Evolutionary conservation across 495 filamentous ascomycete species (phyloP).

Genomic region (Penicillium samsonianum): DNA sequence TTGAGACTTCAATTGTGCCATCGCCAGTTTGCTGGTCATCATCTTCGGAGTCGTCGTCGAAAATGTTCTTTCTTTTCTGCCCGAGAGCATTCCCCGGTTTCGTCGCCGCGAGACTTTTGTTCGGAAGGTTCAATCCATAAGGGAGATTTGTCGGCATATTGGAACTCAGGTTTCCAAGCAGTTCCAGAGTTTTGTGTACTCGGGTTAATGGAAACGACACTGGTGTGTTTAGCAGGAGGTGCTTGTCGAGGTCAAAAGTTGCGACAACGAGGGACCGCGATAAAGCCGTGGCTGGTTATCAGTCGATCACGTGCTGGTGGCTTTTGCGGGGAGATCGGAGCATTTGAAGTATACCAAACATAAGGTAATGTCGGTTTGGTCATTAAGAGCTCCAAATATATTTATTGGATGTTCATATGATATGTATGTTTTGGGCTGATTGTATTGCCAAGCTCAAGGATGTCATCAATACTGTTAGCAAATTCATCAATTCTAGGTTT

Average conservation of each 20-base stretch:
- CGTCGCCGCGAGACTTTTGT: slow-evolving; percentile 36
- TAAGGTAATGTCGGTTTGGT: not conserved
- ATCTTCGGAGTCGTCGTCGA: slow-evolving; percentile 49
- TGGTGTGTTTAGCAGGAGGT: not conserved
- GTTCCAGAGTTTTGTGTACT: not conserved
- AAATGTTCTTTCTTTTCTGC: slow-evolving; percentile 52
- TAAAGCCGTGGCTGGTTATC: slow-evolving; percentile 25
- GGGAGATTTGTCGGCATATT: slow-evolving; percentile 48
- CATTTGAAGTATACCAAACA: not conserved
- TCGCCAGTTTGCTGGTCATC: slow-evolving; percentile 35
- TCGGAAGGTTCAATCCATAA: slow-evolving; percentile 61
- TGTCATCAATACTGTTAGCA: not conserved
- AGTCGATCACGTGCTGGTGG: slow-evolving; percentile 18
- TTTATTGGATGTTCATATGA: not conserved
- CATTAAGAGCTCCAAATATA: too few species aligned
- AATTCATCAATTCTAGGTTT: not conserved
- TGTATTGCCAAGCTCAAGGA: not conserved
- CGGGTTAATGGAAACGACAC: not conserved
- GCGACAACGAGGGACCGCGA: slow-evolving; percentile 22
- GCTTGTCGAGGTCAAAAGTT: slow-evolving; percentile 23
- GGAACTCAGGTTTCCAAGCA: not conserved
- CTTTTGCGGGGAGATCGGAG: slow-evolving; percentile 19
- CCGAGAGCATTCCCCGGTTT: slow-evolving; percentile 30
- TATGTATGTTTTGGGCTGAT: not conserved
- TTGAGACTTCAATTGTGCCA: slow-evolving; percentile 40